Evolutionary conservation across 1,284 basidiomycete species (phyloP), one percentile per base, ranked within the genome.

Genomic region (Porogramme epimiltina): DNA sequence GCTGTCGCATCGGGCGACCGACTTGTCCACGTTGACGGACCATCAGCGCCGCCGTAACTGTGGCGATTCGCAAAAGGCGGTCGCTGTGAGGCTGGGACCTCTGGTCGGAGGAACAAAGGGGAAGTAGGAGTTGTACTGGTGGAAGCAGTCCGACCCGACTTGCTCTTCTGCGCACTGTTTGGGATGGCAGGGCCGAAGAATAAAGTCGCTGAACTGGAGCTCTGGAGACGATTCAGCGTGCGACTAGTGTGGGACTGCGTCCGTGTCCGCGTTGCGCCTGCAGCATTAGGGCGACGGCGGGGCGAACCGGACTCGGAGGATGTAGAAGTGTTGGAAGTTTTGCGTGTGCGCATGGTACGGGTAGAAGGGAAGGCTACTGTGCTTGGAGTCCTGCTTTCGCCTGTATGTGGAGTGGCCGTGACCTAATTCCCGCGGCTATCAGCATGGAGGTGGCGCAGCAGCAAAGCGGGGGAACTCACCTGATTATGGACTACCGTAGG

Each of bases 151-250:
- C 47, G 41, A 23, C 45, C 45, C 10, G 44, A 38, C 43, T 57
- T 43, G 19, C 51, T 54, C 38, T 60, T 61, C 37, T 56, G 62
- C 20, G 59, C 45, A 16, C 56, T 58, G 34, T 52, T 48, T 8
- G 54, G 58, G 51, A 89, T 86, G 25, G 80, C 61, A 5, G 87
- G 86, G 1, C 87, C 86, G 59, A 90, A 90, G 66, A 91, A 90
- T 5, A 87, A 66, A 0, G 87, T 85, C 3, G 84, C 86, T 2
- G 85, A 84, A 33, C 70, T 69, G n/a, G 66, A 58, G 50, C 74
- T 77, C 43, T 74, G 60, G 1, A 76, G 66, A 18, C 78, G 72
- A 23, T 66, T 64, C 47, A 70, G 57, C 2, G 68, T 59, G 33
- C 40, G 60, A 34, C 54, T 60, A 28, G 52, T 55, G 13, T 65